Evolutionary conservation across 306 rosid species (phyloP).

Genomic region (Fagus sylvatica): DNA sequence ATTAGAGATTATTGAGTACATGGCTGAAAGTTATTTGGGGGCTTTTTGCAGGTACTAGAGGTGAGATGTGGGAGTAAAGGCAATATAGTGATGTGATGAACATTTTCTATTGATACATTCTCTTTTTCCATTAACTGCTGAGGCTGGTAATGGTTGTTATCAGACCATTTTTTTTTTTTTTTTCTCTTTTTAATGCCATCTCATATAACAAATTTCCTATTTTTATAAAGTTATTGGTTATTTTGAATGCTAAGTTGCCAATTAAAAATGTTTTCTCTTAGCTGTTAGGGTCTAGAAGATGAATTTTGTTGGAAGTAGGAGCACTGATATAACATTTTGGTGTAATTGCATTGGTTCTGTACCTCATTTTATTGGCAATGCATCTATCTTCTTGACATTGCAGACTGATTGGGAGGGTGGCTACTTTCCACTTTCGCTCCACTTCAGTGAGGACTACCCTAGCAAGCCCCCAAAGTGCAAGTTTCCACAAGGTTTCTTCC

Average conservation of each 20-base stretch:
- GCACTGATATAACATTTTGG: neutral
- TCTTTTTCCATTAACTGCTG: neutral
- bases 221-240: neutral
- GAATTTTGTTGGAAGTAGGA: neutral
- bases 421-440: slow-evolving; percentile 19
- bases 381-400: neutral
- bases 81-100: neutral
- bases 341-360: neutral
- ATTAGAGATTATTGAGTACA: neutral
- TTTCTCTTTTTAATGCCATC: neutral
- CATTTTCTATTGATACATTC: neutral
- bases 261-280: neutral
- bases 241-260: neutral
- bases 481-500: slow-evolving; percentile 32
- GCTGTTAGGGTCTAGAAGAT: neutral
- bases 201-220: neutral
- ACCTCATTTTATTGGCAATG: neutral
- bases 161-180: neutral
- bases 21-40: neutral
- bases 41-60: neutral
- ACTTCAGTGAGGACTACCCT: slow-evolving; percentile 1
- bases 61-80: neutral
- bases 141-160: neutral
- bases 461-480: slow-evolving; percentile 32
- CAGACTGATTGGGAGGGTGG: slow-evolving; percentile 36